Base-by-base conservation (phyloP, 306 rosid genomes). In the Gastrolobium bilobum region DNA sequence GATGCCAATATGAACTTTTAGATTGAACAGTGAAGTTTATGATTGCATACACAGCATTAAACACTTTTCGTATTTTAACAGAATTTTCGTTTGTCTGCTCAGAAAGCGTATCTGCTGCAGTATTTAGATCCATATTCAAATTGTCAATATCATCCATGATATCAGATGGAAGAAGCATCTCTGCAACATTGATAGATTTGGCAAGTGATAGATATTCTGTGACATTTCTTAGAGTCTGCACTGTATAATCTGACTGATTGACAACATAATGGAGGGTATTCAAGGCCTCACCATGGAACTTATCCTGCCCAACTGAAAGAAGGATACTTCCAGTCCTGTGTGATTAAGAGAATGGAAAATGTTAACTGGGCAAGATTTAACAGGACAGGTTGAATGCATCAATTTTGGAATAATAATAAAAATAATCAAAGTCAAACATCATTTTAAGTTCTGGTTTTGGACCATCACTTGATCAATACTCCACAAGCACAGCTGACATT, bases 201-300 rank as follows among this genome's bases (percentile, higher is more conserved):
- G 97, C 98, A 37, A 94, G 97, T 51, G 92, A 70, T 15, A 94
- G 92, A 79, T 94, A 94, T 74, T 86, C 84, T 3, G 98, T 94
- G 63, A 94, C 98, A 48, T 94, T 91, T 83, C 88, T 91, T 47
- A 94, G 91, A 43, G 87, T 94, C 70, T 86, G 70, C 60, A 91
- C 98, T 0, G 96, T 94, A 79, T 90, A 94, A 78, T 90, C 94
- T 2, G 97, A 90, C 60, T 91, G 97, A 75, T 94, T 94, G 9
- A 94, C 96, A 8, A 94, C 92, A 37, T 83, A 93, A 35, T 82
- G 81, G 57, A 93, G 86, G 47, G 98, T 93, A 48, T 66, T 77
- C 86, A 88, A 20, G 29, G 87, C 94, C 87, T 94, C 98, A 2
- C 75, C 72, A 31, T 89, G 92, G 83, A 94, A 94, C 39, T 86